Conservation (phyloP, 176 grass and related monocot species). For the Guadua angustifolia region DNA sequence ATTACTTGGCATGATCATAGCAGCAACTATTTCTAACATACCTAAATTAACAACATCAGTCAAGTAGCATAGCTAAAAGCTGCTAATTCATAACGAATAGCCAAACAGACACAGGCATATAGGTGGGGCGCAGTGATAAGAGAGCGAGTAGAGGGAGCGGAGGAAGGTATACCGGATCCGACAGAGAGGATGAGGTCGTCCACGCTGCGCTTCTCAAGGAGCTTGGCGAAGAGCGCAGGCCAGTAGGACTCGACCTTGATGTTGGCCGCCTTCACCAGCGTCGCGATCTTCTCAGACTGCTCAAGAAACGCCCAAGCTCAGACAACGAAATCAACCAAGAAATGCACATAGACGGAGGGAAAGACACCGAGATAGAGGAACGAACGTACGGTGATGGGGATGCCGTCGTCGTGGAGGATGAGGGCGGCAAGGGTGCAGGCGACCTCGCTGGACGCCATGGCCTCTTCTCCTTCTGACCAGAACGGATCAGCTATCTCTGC, state of each 20-base stretch:
- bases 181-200: slow-evolving; percentile 61
- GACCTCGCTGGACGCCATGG: slow-evolving; percentile 66
- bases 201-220: slow-evolving; percentile 56
- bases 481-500: slow-evolving; percentile 40
- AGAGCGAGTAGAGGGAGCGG: not conserved
- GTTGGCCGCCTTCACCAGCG: slow-evolving; percentile 72
- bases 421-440: slow-evolving; percentile 73
- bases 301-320: not conserved
- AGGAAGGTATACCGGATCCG: slow-evolving; percentile 61
- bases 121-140: not conserved
- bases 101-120: too few relatives aligned
- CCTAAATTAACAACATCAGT: not conserved
- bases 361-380: not conserved
- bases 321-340: not conserved
- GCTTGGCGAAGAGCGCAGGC: slow-evolving; percentile 58
- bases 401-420: slow-evolving; percentile 50
- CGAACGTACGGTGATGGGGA: slow-evolving; percentile 66
- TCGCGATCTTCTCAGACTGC: slow-evolving; percentile 67
- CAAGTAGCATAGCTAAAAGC: not conserved
- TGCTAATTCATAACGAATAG: not conserved
- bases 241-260: slow-evolving; percentile 63
- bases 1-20: not conserved
- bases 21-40: not conserved
- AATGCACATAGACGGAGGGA: not conserved
- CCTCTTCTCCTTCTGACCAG: not conserved